These are phyloP conservation scores for Candida pseudofarinosa DNA, from an alignment of 805 yeast species.

Conservation along the genomic window DNA sequence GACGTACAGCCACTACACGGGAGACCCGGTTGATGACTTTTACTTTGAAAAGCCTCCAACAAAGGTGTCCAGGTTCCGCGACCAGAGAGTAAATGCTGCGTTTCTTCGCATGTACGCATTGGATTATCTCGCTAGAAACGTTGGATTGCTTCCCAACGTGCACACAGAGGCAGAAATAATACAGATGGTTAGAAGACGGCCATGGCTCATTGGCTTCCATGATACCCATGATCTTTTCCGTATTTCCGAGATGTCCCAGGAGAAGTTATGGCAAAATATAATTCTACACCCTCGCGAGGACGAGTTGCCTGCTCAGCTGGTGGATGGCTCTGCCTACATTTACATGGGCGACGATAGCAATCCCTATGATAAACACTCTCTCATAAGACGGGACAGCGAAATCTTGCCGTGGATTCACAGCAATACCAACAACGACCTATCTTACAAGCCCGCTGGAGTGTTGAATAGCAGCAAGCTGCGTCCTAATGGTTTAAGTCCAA, in stretches of 20 bases:
- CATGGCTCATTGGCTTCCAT: slow-evolving; percentile 1
- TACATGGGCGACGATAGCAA: slow-evolving; percentile 16
- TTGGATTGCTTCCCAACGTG: slow-evolving; percentile 21
- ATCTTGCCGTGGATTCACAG: slow-evolving; percentile 3
- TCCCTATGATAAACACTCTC: slow-evolving; percentile 2
- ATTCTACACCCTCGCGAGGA: slow-evolving; percentile 51
- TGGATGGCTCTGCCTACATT: slow-evolving; percentile 20
- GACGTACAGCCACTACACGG: not conserved
- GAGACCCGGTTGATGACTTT: not conserved
- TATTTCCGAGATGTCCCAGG: slow-evolving; percentile 41
- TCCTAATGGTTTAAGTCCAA: slow-evolving; percentile 33
- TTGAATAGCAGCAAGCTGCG: slow-evolving; percentile 13
- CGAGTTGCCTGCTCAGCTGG: slow-evolving; percentile 15
- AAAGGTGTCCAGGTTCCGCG: slow-evolving; percentile 23
- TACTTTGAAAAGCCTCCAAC: not conserved
- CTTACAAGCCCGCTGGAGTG: slow-evolving; percentile 34
- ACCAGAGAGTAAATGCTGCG: slow-evolving; percentile 46
- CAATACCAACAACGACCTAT: not conserved
- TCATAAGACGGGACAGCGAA: slow-evolving; percentile 4
- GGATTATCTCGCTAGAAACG: slow-evolving; percentile 40
- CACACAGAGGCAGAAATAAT: not conserved
- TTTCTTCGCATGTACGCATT: slow-evolving; percentile 49
- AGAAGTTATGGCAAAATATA: slow-evolving; percentile 51
- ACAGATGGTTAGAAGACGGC: not conserved
- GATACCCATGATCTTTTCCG: slow-evolving; percentile 20